A percentile compares a stretch with the other conserved stretches of the same genome.
These are phyloP conservation scores for Diaporthe eres DNA, from an alignment of 2,329 filamentous ascomycete genomes.

Conservation along the genomic window DNA sequence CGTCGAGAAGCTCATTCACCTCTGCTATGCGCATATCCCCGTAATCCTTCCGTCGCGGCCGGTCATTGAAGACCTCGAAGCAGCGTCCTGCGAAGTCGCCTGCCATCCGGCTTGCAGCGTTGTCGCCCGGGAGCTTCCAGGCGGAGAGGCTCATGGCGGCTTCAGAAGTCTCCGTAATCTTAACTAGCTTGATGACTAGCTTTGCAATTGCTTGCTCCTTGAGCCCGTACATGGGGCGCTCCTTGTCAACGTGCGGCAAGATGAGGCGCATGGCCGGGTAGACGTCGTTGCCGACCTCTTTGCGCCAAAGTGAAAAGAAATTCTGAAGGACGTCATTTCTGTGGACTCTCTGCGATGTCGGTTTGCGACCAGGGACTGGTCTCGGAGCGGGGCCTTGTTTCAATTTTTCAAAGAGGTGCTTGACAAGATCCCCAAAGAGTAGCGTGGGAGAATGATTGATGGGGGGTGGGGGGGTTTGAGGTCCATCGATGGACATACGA, in stretches of 20 bases:
- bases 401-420: constrained; percentile 84
- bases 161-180: constrained; percentile 90
- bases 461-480: constrained; percentile 69
- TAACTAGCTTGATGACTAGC: constrained; percentile 90
- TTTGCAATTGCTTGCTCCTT: constrained; percentile 95
- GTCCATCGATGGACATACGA: constrained; percentile 62
- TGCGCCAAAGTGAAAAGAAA: constrained; percentile 90
- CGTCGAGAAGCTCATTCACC: constrained; percentile 89
- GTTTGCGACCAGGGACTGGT: constrained; percentile 72
- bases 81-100: constrained; percentile 95
- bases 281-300: constrained; percentile 90
- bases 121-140: constrained; percentile 90
- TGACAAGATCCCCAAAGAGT: constrained; percentile 84
- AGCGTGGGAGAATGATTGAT: constrained; percentile 84
- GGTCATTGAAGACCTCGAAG: constrained; percentile 86
- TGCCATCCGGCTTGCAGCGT: constrained; percentile 73
- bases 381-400: constrained; percentile 77
- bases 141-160: constrained; percentile 88
- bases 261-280: constrained; percentile 94
- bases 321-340: constrained; percentile 85
- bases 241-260: constrained; percentile 91
- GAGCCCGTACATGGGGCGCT: constrained; percentile 91
- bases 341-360: constrained; percentile 81
- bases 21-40: constrained; percentile 89
- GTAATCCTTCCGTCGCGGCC: constrained; percentile 79